Evolutionary conservation across 768 basidiomycete species (phyloP), one percentile per base, ranked within the genome.

Genomic region (Termitomyces sp.): DNA sequence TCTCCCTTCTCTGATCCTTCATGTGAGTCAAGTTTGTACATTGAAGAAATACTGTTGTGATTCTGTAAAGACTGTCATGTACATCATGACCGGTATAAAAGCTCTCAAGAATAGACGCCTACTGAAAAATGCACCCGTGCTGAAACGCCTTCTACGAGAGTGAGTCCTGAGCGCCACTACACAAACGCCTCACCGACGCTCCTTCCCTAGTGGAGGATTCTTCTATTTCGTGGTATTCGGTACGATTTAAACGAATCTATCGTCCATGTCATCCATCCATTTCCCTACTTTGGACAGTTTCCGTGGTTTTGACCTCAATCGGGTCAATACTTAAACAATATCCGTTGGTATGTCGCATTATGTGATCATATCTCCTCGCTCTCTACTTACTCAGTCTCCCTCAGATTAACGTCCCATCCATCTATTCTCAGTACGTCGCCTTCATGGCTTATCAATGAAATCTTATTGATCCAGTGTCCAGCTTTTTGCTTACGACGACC

Each of bases 161-260:
- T 80, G 64, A 52, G 74, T 65, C 28, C n/a, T n/a, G n/a, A n/a
- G n/a, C 24, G 20, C 15, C 46, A 24, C 5, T 48, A 22, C 20
- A 45, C 11, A 22, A 44, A 38, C n/a, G 38, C 42, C 46, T 7
- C 36, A 35, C 36, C 18, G 20, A 48, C n/a, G 22, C 12, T 35
- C 15, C 39, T 20, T 60, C 56, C 40, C 15, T 22, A 79, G 79
- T 54, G 79, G 77, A 8, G 77, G 79, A 22, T 69, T 77, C 44
- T 78, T 78, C 56, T 80, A 78, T 62, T 69, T 77, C 35, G 71
- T 80, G 7, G 75, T 78, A 13, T 73, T 79, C 39, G 69, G 78
- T 77, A 55, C 4, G 46, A n/a, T 48, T 24, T 48, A 12, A 48
- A 22, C 5, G 11, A 54, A 68, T 36, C n/a, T 33, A 13, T 22